Evolutionary conservation across 306 rosid species (phyloP).

Genomic region (Malus domestica): DNA sequence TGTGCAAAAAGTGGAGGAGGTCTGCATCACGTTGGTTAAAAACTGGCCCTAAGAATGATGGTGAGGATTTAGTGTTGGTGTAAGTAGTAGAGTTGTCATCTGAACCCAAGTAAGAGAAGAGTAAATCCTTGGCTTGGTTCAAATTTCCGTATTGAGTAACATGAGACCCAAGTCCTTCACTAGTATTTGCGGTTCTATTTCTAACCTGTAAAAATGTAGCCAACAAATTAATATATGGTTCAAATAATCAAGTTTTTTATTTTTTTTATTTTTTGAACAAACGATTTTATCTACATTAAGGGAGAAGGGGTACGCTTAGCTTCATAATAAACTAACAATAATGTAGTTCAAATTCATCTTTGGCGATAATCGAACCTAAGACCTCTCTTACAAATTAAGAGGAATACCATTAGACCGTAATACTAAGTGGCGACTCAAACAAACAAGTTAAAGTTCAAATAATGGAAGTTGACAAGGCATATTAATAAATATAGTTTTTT

Average conservation of each 20-base stretch:
- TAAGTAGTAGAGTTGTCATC: slow-evolving; percentile 61
- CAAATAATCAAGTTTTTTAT: background rate
- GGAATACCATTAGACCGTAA: too few relatives aligned
- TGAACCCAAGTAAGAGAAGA: slow-evolving; percentile 57
- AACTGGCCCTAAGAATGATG: slow-evolving; percentile 37
- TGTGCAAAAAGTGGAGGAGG: slow-evolving; percentile 88
- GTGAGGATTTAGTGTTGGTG: background rate
- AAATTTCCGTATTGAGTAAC: slow-evolving; percentile 46
- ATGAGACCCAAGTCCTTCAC: slow-evolving; percentile 24
- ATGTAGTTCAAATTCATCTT: too few relatives aligned
- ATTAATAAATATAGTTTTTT: too few relatives aligned
- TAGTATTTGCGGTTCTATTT: background rate
- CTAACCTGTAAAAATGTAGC: background rate
- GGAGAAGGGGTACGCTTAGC: too few relatives aligned
- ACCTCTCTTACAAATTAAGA: too few relatives aligned
- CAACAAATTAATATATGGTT: background rate
- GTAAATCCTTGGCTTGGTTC: background rate
- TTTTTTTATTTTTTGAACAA: too few relatives aligned
- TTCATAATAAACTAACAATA: too few relatives aligned
- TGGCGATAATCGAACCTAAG: too few relatives aligned
- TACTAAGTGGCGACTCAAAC: too few relatives aligned
- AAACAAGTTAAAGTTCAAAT: too few relatives aligned
- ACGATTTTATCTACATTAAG: too few relatives aligned
- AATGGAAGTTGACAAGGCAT: too few relatives aligned
- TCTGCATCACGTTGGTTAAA: slow-evolving; percentile 92